Percentiles rank a stretch among this genome's conserved stretches.
These are phyloP conservation scores for Pythium diclinum DNA, from an alignment of 352 stramenopile species.

Conservation along the genomic window DNA sequence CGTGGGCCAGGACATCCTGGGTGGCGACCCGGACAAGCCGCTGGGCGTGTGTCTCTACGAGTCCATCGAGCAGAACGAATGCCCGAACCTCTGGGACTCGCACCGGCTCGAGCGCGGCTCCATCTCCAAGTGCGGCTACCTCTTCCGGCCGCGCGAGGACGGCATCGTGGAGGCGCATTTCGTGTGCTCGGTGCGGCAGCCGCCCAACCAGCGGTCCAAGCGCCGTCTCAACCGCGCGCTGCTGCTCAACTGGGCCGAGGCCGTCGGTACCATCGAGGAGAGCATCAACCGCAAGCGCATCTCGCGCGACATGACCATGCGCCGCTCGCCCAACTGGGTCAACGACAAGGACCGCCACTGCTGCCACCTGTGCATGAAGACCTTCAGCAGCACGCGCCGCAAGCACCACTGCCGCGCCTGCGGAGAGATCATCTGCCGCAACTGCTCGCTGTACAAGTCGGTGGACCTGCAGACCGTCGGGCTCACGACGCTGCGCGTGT, in stretches of 20 bases:
- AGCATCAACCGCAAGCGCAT: constrained; percentile 66
- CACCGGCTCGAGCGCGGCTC: constrained; percentile 66
- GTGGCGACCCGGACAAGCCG: constrained; percentile 37
- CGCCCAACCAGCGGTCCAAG: constrained; percentile 49
- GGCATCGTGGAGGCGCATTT: constrained; percentile 72
- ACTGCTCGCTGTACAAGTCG: constrained; percentile 75
- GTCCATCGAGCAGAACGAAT: constrained; percentile 78
- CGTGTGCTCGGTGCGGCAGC: constrained; percentile 77
- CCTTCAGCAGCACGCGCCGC: constrained; percentile 72
- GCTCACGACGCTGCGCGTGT: constrained; percentile 72
- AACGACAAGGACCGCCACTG: constrained; percentile 79
- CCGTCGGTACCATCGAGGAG: constrained; percentile 63
- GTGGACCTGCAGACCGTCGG: constrained; percentile 74
- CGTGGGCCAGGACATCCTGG: constrained; percentile 48
- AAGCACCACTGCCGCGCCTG: constrained; percentile 81
- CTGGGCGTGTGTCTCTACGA: constrained; percentile 78
- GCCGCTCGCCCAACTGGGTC: constrained; percentile 72
- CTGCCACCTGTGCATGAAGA: constrained; percentile 81
- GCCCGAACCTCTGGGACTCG: constrained; percentile 64
- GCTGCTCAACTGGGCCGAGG: constrained; percentile 69
- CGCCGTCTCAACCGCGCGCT: constrained; percentile 63
- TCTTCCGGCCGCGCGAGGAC: constrained; percentile 65
- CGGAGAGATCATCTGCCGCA: constrained; percentile 83
- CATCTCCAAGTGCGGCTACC: constrained; percentile 77
- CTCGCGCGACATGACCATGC: constrained; percentile 68